A percentile compares a stretch with the other conserved stretches of the same genome.
Evolutionary conservation across 129 eudicot species (phyloP).

Genomic region (Logfia minima): DNA sequence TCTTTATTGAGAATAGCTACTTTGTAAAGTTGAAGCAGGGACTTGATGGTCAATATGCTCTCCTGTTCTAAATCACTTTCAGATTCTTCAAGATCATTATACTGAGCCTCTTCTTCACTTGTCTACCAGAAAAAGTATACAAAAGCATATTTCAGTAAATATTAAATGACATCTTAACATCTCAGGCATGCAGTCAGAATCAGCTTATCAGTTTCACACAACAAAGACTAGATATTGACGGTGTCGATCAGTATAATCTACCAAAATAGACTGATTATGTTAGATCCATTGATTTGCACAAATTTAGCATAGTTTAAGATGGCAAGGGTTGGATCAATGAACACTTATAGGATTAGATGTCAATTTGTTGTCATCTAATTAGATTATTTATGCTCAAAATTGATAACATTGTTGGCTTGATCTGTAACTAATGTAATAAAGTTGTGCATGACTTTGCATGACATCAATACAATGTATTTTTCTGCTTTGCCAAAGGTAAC

Average conservation of each 20-base stretch:
- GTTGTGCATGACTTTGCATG: too few species aligned
- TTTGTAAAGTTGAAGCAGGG: conserved; percentile 64
- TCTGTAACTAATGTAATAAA: too few species aligned
- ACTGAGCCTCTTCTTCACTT: conserved; percentile 41
- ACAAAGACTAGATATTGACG: not conserved
- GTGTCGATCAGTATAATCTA: not conserved
- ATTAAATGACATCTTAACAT: not conserved
- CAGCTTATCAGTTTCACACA: too few species aligned
- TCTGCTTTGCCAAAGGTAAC: not conserved
- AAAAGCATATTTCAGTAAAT: not conserved
- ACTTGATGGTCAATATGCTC: conserved; percentile 35
- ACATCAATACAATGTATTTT: not conserved
- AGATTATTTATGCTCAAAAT: not conserved
- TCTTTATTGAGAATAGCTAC: conserved; percentile 64
- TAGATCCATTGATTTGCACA: not conserved
- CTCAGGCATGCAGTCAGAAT: too few species aligned
- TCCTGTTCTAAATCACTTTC: conserved; percentile 34
- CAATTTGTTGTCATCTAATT: too few species aligned
- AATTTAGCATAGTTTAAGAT: not conserved
- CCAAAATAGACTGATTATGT: not conserved
- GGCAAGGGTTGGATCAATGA: not conserved
- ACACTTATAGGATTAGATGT: not conserved
- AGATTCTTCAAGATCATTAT: conserved; percentile 26
- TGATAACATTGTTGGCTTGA: not conserved
- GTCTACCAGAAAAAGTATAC: conserved; percentile 29